Conservation (phyloP, 2,329 filamentous ascomycete genomes). For the Pseudogymnoascus sp. region DNA sequence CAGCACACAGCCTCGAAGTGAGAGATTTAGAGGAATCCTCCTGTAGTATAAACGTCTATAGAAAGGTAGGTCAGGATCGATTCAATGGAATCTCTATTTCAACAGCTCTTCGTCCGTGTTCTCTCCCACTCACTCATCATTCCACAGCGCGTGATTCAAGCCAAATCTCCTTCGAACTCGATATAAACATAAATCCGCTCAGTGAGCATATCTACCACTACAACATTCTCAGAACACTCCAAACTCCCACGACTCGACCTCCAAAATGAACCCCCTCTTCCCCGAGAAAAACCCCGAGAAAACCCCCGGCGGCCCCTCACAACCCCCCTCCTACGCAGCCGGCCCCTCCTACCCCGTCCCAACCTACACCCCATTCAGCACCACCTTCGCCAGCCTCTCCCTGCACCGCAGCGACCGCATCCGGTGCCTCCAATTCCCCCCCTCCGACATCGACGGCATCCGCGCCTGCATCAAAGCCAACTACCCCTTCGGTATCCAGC, state of each 20-base stretch:
- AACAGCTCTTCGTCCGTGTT: neutral
- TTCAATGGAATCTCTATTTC: neutral
- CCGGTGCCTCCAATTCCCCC: conserved; percentile 32
- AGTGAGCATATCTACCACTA: neutral
- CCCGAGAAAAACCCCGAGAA: neutral
- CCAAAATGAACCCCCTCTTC: neutral
- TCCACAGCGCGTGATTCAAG: neutral
- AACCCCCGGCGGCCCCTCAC: neutral
- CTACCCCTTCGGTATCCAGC: conserved; percentile 29
- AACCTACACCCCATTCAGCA: conserved; percentile 15
- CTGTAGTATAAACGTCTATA: neutral
- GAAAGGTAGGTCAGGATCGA: neutral
- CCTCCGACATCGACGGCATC: conserved; percentile 23
- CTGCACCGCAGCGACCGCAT: conserved; percentile 27
- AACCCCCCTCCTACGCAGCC: neutral
- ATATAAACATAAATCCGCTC: neutral
- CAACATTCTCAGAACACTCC: neutral
- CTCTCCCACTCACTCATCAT: neutral
- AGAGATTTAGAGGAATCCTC: neutral
- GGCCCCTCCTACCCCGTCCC: neutral
- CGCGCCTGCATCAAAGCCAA: conserved; percentile 20
- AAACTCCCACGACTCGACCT: neutral
- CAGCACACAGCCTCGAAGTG: neutral
- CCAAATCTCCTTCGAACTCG: neutral
- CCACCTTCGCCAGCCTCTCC: conserved; percentile 27